Percentiles rank a stretch among this genome's conserved stretches.
phyloP scores from a whole-genome alignment of 352 stramenopile species.

The Phytophthora hibernalis region DNA sequence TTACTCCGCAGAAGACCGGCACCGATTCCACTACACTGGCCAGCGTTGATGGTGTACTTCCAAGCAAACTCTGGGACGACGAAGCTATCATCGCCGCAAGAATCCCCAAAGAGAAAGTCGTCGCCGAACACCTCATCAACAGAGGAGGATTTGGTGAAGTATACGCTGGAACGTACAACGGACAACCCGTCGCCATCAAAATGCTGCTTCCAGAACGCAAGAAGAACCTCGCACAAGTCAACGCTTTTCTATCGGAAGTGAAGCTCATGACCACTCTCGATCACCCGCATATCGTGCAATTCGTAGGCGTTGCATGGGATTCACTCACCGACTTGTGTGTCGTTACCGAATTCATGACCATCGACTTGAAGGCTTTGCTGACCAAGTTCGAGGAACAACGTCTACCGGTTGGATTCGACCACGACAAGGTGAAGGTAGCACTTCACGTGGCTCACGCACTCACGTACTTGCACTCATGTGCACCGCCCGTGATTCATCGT shows the following conservation, averaged over 20 bases:
- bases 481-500: constrained; percentile 28
- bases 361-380: constrained; percentile 43
- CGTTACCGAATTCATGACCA: constrained; percentile 56
- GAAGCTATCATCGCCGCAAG: constrained; percentile 39
- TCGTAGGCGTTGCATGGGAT: constrained; percentile 57
- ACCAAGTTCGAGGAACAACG: constrained; percentile 34
- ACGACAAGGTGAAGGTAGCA: constrained; percentile 38
- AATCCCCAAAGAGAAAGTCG: constrained; percentile 36
- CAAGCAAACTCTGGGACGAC: constrained; percentile 42
- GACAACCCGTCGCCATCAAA: constrained; percentile 35
- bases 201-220: constrained; percentile 37
- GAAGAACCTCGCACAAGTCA: constrained; percentile 36
- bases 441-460: constrained; percentile 39
- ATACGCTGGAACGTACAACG: constrained; percentile 35
- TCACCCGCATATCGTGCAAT: constrained; percentile 49
- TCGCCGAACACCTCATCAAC: constrained; percentile 23
- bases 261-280: constrained; percentile 41
- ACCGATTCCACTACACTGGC: constrained; percentile 30
- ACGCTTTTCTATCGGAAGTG: constrained; percentile 35
- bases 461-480: constrained; percentile 46
- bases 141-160: constrained; percentile 36
- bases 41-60: constrained; percentile 19
- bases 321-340: constrained; percentile 42
- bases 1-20: constrained; percentile 22
- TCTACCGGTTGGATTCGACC: constrained; percentile 28